phyloP scores from a whole-genome alignment of 208 protist genomes.

The Trypanosoma lewisi region DNA sequence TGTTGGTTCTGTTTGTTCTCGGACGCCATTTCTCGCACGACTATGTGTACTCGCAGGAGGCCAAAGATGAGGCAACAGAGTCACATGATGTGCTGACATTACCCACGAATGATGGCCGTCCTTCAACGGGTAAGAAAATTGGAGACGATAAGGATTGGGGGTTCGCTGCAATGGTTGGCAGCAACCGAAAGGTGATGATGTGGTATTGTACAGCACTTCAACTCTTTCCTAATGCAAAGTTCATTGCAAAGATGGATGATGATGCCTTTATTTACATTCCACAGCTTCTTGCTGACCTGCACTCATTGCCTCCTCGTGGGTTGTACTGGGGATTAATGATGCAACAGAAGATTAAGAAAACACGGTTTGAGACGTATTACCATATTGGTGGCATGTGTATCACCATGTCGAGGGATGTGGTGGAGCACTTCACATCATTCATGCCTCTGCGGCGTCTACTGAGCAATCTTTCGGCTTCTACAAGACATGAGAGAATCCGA shows the following conservation, averaged over 20 bases:
- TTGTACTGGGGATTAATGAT: slow-evolving; percentile 24
- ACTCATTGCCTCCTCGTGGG: slow-evolving; percentile 9
- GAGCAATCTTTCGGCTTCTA: background rate
- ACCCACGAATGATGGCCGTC: slow-evolving; percentile 29
- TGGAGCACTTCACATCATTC: slow-evolving; percentile 5
- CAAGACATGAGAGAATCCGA: background rate
- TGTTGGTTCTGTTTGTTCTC: slow-evolving; percentile 28
- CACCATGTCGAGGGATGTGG: slow-evolving; percentile 17
- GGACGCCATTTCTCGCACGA: slow-evolving; percentile 1
- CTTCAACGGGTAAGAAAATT: slow-evolving; percentile 28
- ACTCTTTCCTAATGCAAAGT: slow-evolving; percentile 29
- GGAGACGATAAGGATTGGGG: slow-evolving; percentile 31
- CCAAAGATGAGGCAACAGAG: slow-evolving; percentile 30
- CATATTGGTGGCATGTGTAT: slow-evolving; percentile 26
- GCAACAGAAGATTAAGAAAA: slow-evolving; percentile 3
- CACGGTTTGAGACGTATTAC: slow-evolving; percentile 7
- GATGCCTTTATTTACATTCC: slow-evolving; percentile 49
- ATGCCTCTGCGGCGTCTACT: slow-evolving; percentile 1
- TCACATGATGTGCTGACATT: slow-evolving; percentile 32
- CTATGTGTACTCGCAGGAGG: slow-evolving; percentile 23
- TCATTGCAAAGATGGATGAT: slow-evolving; percentile 56
- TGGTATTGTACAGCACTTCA: slow-evolving; percentile 40
- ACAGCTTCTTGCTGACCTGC: slow-evolving; percentile 42
- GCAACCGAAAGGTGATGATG: slow-evolving; percentile 37
- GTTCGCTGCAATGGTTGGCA: slow-evolving; percentile 32